A percentile compares a stretch with the other conserved stretches of the same genome.
Evolutionary conservation across 345 rosid species (phyloP).

Genomic region (Salix suchowensis): DNA sequence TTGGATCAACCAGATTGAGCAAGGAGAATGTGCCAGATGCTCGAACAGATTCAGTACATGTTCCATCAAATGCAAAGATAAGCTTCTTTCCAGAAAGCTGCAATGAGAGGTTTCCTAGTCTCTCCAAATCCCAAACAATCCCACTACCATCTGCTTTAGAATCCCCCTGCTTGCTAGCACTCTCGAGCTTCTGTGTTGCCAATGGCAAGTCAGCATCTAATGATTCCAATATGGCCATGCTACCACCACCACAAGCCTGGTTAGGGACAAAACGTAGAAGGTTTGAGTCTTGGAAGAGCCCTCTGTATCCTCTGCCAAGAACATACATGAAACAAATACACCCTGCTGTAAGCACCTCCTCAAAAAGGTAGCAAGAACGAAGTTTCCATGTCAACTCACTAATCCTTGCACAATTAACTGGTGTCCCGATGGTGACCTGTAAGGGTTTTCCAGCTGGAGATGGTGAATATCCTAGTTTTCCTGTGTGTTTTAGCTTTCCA

Average conservation of each 20-base stretch:
- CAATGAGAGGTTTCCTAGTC: conserved; percentile 71
- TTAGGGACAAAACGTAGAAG: conserved; percentile 93
- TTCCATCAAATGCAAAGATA: conserved; percentile 95
- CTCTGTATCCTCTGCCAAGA: conserved; percentile 97
- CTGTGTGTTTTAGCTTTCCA: conserved; percentile 95
- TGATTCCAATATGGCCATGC: conserved; percentile 95
- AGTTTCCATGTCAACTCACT: conserved; percentile 85
- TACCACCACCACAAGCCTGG: conserved; percentile 99
- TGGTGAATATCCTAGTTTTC: conserved; percentile 96
- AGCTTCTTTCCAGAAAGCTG: conserved; percentile 98
- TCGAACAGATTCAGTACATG: conserved; percentile 77
- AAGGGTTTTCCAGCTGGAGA: conserved; percentile 92
- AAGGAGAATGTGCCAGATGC: conserved; percentile 73
- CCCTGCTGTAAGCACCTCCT: conserved; percentile 97
- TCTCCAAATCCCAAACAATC: conserved; percentile 97
- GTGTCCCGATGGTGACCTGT: conserved; percentile 94
- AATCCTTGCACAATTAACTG: conserved; percentile 68
- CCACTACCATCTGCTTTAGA: conserved; percentile 94
- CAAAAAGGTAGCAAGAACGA: conserved; percentile 95
- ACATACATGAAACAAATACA: conserved; percentile 95
- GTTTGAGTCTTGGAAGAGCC: conserved; percentile 92
- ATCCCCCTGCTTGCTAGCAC: conserved; percentile 66
- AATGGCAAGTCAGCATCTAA: conserved; percentile 73
- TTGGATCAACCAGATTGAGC: conserved; percentile 96
- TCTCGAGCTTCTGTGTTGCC: conserved; percentile 66